Percentiles rank a stretch among this genome's conserved stretches.
Evolutionary conservation across 2,329 filamentous ascomycete genomes (phyloP).

Genomic region (Tolypocladium tropicale): DNA sequence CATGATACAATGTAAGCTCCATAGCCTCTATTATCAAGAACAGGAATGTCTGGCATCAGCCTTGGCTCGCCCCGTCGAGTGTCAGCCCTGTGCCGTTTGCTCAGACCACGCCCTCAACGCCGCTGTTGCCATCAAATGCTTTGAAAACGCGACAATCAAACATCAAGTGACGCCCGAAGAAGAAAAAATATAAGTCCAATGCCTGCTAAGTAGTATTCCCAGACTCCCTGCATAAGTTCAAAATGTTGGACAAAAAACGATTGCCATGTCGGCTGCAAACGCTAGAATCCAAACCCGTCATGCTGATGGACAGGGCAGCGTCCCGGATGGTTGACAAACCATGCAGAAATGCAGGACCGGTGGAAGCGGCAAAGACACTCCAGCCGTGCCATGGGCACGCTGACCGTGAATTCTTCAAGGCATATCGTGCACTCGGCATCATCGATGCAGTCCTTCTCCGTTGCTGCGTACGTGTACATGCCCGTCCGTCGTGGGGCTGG

Average conservation of each 20-base stretch:
- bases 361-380: conserved; percentile 60
- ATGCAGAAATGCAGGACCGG: conserved; percentile 46
- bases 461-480: conserved; percentile 54
- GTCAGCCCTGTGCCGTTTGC: not conserved
- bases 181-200: not conserved
- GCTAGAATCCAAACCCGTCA: conserved; percentile 43
- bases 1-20: not conserved
- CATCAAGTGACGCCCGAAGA: not conserved
- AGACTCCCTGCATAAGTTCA: not conserved
- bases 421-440: conserved; percentile 60
- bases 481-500: conserved; percentile 38
- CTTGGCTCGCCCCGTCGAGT: not conserved
- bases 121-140: not conserved
- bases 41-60: not conserved
- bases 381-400: conserved; percentile 52
- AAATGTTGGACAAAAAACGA: not conserved
- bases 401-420: conserved; percentile 54
- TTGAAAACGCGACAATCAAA: not conserved
- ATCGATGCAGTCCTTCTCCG: conserved; percentile 59
- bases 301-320: conserved; percentile 58
- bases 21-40: not conserved
- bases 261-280: not conserved
- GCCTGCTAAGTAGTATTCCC: not conserved
- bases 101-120: not conserved
- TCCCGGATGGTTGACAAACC: conserved; percentile 53